phyloP scores from a whole-genome alignment of 2,329 filamentous ascomycete genomes.

The Diaporthe citriasiana region DNA sequence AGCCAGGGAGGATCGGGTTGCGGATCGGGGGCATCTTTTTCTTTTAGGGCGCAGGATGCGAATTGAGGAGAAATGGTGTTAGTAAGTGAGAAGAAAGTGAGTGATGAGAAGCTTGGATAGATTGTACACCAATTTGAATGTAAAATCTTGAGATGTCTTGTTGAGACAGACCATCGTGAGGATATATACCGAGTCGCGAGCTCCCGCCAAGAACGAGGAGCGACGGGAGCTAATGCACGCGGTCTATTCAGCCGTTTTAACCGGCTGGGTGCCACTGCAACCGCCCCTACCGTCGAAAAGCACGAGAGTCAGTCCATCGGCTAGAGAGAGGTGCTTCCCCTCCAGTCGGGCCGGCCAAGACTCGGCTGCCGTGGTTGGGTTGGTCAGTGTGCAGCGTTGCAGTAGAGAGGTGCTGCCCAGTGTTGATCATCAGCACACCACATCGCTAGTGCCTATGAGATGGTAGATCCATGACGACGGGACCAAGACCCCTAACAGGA shows the following conservation, averaged over 20 bases:
- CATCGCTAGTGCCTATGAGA: neutral
- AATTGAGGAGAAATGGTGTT: neutral
- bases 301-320: neutral
- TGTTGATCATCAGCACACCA: constrained; percentile 22
- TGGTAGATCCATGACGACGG: constrained; percentile 21
- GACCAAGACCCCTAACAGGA: neutral
- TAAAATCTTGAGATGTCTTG: neutral
- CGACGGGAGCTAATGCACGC: constrained; percentile 33
- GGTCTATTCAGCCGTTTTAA: constrained; percentile 33
- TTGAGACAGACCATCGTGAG: constrained; percentile 3
- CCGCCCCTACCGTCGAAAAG: neutral
- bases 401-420: neutral
- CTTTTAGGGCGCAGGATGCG: neutral
- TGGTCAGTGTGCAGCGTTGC: neutral
- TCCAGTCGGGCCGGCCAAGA: constrained; percentile 8
- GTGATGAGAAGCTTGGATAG: neutral
- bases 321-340: neutral
- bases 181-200: constrained; percentile 24
- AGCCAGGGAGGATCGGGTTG: constrained; percentile 70
- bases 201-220: constrained; percentile 13
- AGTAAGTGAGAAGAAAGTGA: neutral
- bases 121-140: neutral
- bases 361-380: neutral
- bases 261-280: constrained; percentile 30
- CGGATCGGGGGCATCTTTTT: constrained; percentile 61